Percentiles rank a stretch among this genome's conserved stretches.
Conservation (phyloP, 2,329 filamentous ascomycete genomes). For the Elsinoe batatas region DNA sequence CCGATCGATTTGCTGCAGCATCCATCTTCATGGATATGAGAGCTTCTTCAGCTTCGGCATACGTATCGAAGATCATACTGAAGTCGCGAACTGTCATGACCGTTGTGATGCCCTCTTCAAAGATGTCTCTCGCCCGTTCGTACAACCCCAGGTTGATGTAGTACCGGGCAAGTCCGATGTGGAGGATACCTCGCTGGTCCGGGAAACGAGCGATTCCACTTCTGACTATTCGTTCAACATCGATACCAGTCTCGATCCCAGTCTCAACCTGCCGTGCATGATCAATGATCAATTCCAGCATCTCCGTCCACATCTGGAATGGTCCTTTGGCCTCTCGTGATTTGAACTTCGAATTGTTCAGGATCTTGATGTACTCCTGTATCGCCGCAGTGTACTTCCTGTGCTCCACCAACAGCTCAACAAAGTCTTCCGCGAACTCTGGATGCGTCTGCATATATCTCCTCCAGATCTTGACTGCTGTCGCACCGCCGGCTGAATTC, state of each 20-base stretch:
- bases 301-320: constrained; percentile 95
- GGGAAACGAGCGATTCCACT: constrained; percentile 86
- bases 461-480: constrained; percentile 86
- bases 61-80: constrained; percentile 90
- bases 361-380: constrained; percentile 78
- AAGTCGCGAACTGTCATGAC: constrained; percentile 99
- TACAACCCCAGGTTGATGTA: constrained; percentile 92
- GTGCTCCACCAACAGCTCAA: constrained; percentile 74
- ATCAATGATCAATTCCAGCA: constrained; percentile 87
- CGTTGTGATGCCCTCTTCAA: constrained; percentile 92
- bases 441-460: constrained; percentile 96
- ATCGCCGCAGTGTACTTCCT: constrained; percentile 85
- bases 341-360: constrained; percentile 82
- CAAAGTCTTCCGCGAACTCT: constrained; percentile 90
- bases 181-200: constrained; percentile 88
- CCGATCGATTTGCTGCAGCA: constrained; percentile 66
- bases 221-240: constrained; percentile 84
- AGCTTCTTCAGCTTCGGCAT: constrained; percentile 93
- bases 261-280: constrained; percentile 74
- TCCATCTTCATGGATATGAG: constrained; percentile 90
- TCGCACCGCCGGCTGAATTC: constrained; percentile 79
- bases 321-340: constrained; percentile 92
- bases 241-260: constrained; percentile 68
- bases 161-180: constrained; percentile 90
- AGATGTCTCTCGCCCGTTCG: constrained; percentile 83